Conservation (phyloP, 2,329 filamentous ascomycete species). For the Bipolaris cookei region DNA sequence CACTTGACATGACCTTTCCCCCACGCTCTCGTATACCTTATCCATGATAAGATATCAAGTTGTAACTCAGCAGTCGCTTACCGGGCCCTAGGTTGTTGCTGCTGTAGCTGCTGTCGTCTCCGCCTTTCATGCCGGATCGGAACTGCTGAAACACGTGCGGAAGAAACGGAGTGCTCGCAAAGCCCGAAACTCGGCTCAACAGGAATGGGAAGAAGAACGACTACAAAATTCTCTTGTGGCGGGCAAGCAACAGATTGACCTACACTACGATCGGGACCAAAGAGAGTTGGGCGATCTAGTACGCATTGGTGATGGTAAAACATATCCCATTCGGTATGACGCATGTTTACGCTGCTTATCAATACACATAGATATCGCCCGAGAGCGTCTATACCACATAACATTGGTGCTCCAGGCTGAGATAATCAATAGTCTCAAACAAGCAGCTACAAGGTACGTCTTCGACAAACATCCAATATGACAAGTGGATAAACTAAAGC, state of each 20-base stretch:
- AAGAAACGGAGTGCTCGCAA: conserved; percentile 43
- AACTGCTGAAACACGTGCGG: conserved; percentile 47
- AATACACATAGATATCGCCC: conserved; percentile 39
- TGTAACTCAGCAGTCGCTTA: not conserved
- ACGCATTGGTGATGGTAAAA: conserved; percentile 49
- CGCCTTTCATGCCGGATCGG: conserved; percentile 52
- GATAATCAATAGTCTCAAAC: conserved; percentile 49
- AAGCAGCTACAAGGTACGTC: conserved; percentile 42
- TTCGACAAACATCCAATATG: conserved; percentile 14
- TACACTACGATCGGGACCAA: conserved; percentile 43
- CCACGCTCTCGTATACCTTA: not conserved
- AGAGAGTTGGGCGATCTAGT: conserved; percentile 47
- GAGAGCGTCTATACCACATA: conserved; percentile 48
- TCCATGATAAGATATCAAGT: not conserved
- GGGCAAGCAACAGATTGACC: conserved; percentile 46
- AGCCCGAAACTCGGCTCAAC: conserved; percentile 28
- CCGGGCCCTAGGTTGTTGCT: conserved; percentile 43
- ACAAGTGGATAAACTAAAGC: not conserved
- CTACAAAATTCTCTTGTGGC: conserved; percentile 49
- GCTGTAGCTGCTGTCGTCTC: conserved; percentile 53
- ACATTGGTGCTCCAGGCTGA: conserved; percentile 51
- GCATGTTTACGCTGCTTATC: not conserved
- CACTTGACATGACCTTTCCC: too few species aligned
- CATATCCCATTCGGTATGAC: conserved; percentile 15
- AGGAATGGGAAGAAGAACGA: conserved; percentile 47